phyloP scores from a whole-genome alignment of 2,329 filamentous ascomycete species.

The Rhynchosporium agropyri region DNA sequence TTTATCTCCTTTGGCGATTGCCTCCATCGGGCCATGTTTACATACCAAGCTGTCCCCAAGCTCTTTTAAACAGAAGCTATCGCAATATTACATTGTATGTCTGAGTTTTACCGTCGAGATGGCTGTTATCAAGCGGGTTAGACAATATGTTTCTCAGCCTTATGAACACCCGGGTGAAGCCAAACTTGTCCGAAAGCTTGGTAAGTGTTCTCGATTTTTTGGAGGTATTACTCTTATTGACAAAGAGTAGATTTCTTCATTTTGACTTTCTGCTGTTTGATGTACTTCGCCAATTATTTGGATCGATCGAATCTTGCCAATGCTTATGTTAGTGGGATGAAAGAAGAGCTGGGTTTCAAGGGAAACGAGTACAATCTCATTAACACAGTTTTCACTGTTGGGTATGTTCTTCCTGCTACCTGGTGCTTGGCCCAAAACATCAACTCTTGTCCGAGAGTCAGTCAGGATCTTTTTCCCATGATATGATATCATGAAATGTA shows the following conservation, averaged over 20 bases:
- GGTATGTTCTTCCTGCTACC: conserved; percentile 25
- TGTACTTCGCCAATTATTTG: conserved; percentile 46
- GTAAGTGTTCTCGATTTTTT: conserved; percentile 18
- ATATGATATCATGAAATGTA: background rate
- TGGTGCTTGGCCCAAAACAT: background rate
- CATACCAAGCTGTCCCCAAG: background rate
- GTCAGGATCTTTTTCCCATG: too few relatives aligned
- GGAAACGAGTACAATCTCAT: conserved; percentile 56
- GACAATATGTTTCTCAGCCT: conserved; percentile 32
- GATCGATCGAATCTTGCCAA: conserved; percentile 56
- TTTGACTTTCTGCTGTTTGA: conserved; percentile 45
- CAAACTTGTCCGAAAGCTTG: conserved; percentile 36
- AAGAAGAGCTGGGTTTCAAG: conserved; percentile 52
- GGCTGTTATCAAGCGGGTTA: conserved; percentile 24
- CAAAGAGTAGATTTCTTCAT: conserved; percentile 38
- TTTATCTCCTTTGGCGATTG: background rate
- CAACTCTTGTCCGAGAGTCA: background rate
- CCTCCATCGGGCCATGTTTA: background rate
- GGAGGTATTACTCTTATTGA: conserved; percentile 2
- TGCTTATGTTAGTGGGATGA: conserved; percentile 58
- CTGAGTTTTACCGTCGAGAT: conserved; percentile 12
- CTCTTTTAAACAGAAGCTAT: background rate
- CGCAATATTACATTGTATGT: background rate
- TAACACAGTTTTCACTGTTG: conserved; percentile 50
- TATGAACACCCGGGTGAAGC: conserved; percentile 36